These are phyloP conservation scores for Physaria fendleri DNA, from an alignment of 345 rosid species.

Conservation along the genomic window DNA sequence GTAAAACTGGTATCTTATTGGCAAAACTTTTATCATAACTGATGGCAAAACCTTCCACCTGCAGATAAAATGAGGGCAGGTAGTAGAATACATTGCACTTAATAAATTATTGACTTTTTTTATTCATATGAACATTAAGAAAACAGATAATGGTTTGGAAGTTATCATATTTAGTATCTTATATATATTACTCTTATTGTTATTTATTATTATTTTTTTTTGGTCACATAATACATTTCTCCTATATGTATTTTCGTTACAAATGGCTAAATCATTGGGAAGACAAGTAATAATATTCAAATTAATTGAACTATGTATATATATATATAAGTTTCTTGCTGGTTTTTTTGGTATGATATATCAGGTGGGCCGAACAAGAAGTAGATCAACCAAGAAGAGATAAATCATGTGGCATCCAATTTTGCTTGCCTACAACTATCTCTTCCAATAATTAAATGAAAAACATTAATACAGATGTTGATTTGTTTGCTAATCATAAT, in stretches of 20 bases:
- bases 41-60: slow-evolving; percentile 20
- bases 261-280: neutral
- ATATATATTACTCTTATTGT: neutral
- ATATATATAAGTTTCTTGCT: slow-evolving; percentile 8
- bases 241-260: neutral
- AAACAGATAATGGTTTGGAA: slow-evolving; percentile 21
- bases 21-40: slow-evolving; percentile 8
- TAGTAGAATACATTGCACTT: slow-evolving; percentile 1
- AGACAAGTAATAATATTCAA: neutral
- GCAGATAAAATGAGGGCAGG: slow-evolving; percentile 6
- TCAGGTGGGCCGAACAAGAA: slow-evolving; percentile 19
- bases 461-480: neutral
- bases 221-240: neutral
- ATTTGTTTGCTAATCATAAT: neutral
- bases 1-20: slow-evolving; percentile 3
- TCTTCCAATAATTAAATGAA: neutral
- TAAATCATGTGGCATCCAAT: slow-evolving; percentile 12
- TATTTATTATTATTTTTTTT: neutral
- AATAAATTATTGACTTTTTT: neutral
- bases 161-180: slow-evolving; percentile 17
- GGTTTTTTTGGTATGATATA: slow-evolving; percentile 8
- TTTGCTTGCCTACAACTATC: slow-evolving; percentile 19
- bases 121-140: slow-evolving; percentile 1
- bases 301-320: neutral
- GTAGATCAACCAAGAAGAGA: slow-evolving; percentile 15